Evolutionary conservation across 2,329 filamentous ascomycete species (phyloP), one percentile per base, ranked within the genome.

Genomic region (Cladosporium colombiae): DNA sequence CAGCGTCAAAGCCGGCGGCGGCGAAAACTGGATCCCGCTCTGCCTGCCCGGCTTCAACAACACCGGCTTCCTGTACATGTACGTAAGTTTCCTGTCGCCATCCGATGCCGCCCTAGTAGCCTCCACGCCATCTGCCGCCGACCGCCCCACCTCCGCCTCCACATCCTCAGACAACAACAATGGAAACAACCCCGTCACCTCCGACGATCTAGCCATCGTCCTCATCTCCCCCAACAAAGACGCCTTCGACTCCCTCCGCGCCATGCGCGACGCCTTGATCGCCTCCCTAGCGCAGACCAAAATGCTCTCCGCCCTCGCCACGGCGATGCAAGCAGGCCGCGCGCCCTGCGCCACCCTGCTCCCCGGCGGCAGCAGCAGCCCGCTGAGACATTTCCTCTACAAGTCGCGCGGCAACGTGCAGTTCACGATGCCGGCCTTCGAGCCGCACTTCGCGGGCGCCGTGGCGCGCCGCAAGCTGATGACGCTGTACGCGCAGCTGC

Each of bases 31-130:
- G 95, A 94, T 98, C 57, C 95, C 95, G 0, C 84, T 99, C 7
- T 99, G 95, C 73, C 85, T 99, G 3, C 96, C 95, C 0, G 94
- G 93, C 5, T 99, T 99, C 81, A 99, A 99, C 80, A 98, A 92
- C 77, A 91, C 89, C 61, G 96, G 95, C 29, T 99, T 96, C 75
- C 84, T 99, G 1, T 97, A 99, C 81, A 98, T 99, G 93, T 99
- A 98, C 75, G 95, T 99, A 75, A 97, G 92, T 81, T 99, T 98
- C 77, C 86, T 99, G 68, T 88, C 92, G 35, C 61, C 61, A 44
- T 71, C 61, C 3, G 61, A 63, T 33, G 61, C 61, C n/a, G 61
- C 61, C n/a, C 25, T 27, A 18, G 61, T 63, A 6, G 61, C 61
- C 10, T 40, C 64, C 1, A 40, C 56, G 33, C 56, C 64, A 13